These are phyloP conservation scores for Xylariaceae sp. DNA, from an alignment of 2,329 filamentous ascomycete species.

Conservation along the genomic window DNA sequence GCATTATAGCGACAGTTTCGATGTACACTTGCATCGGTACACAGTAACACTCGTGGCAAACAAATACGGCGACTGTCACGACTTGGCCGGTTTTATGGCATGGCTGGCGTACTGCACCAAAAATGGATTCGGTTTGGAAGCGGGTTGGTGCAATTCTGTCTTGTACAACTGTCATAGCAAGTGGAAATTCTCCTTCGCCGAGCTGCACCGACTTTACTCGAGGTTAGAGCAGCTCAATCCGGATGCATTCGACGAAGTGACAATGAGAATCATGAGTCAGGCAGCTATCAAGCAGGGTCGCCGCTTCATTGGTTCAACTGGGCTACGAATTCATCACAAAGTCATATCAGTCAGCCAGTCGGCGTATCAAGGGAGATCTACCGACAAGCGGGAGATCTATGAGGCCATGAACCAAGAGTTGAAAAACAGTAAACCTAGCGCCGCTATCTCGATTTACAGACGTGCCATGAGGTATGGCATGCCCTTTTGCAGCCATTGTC, in stretches of 20 bases:
- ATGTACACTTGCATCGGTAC: slow-evolving; percentile 30
- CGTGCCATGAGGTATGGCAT: slow-evolving; percentile 30
- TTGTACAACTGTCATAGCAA: slow-evolving; percentile 32
- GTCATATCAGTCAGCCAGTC: slow-evolving; percentile 15
- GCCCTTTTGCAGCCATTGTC: slow-evolving; percentile 34
- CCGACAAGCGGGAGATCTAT: slow-evolving; percentile 28
- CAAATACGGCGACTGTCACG: slow-evolving; percentile 35
- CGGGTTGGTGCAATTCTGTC: slow-evolving; percentile 35
- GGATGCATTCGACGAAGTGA: slow-evolving; percentile 31
- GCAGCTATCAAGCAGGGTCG: slow-evolving; percentile 17
- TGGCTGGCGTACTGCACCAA: slow-evolving; percentile 38
- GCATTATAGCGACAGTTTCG: slow-evolving; percentile 30
- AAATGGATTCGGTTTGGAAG: slow-evolving; percentile 32
- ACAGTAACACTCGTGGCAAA: slow-evolving; percentile 40
- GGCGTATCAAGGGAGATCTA: slow-evolving; percentile 20
- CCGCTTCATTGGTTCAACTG: too few species aligned
- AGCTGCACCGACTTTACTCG: slow-evolving; percentile 31
- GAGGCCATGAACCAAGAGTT: slow-evolving; percentile 39
- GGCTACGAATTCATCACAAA: neutral
- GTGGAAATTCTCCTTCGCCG: slow-evolving; percentile 34
- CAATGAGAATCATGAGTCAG: slow-evolving; percentile 34
- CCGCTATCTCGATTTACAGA: slow-evolving; percentile 36
- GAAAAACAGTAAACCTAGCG: slow-evolving; percentile 24
- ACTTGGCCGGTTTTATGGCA: slow-evolving; percentile 32
- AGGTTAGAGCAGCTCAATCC: slow-evolving; percentile 30